These are phyloP conservation scores for Pichia sorboxylosa DNA, from an alignment of 1,139 yeast species.

Conservation along the genomic window DNA sequence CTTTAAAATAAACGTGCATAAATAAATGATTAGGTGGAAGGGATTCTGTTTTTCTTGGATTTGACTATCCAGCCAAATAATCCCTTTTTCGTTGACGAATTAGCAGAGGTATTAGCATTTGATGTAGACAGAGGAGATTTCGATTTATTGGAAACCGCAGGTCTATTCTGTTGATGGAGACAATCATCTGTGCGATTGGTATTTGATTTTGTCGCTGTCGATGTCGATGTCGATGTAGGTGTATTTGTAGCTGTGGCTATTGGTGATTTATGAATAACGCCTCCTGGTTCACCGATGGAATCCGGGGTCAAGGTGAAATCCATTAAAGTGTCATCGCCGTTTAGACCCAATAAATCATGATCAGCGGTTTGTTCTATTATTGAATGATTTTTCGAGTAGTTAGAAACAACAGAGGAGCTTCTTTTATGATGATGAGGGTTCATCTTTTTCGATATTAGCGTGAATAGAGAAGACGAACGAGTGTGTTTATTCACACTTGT, in stretches of 20 bases:
- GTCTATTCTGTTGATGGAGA: too few species aligned
- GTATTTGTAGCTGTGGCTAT: background rate
- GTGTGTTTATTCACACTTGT: slow-evolving; percentile 10
- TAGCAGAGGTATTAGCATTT: background rate
- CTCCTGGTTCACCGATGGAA: slow-evolving; percentile 21
- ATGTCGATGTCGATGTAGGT: too few species aligned
- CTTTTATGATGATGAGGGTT: slow-evolving; percentile 18
- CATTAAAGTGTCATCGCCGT: slow-evolving; percentile 6
- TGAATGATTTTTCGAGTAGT: slow-evolving; percentile 8
- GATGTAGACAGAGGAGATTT: background rate
- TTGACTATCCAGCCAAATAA: slow-evolving; percentile 11
- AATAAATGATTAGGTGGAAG: background rate
- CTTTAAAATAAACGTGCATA: background rate
- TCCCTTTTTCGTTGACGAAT: slow-evolving; percentile 5
- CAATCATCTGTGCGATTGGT: too few species aligned
- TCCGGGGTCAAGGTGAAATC: slow-evolving; percentile 19
- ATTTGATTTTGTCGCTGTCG: too few species aligned
- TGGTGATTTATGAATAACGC: background rate
- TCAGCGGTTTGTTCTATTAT: slow-evolving; percentile 18
- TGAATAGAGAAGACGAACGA: slow-evolving; percentile 19
- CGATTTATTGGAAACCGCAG: too few species aligned
- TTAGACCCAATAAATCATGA: slow-evolving; percentile 13
- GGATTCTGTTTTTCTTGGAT: slow-evolving; percentile 5
- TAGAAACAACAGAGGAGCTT: slow-evolving; percentile 14
- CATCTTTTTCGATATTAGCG: slow-evolving; percentile 17